phyloP scores from a whole-genome alignment of 2,329 filamentous ascomycete species.

The Sarocladiaceae sp. region DNA sequence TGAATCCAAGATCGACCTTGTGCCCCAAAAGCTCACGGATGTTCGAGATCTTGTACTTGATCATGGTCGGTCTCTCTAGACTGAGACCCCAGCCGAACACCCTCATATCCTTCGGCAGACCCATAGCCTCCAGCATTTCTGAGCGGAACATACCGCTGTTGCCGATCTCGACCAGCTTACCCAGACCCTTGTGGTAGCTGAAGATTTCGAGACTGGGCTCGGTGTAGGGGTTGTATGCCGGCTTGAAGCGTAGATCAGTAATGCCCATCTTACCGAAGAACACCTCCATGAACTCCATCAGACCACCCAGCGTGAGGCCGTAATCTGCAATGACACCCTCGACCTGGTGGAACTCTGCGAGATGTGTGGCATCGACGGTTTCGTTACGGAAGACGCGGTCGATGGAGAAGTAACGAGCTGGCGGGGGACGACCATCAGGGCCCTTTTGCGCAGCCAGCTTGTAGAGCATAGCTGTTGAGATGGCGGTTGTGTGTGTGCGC shows the following conservation, averaged over 20 bases:
- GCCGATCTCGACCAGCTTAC: conserved; percentile 93
- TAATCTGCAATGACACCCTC: conserved; percentile 99
- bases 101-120: conserved; percentile 82
- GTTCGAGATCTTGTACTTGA: conserved; percentile 86
- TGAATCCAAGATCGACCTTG: conserved; percentile 91
- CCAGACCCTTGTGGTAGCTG: conserved; percentile 83
- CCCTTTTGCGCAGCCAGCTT: conserved; percentile 80
- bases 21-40: conserved; percentile 91
- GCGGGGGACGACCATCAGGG: conserved; percentile 59
- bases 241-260: conserved; percentile 82
- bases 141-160: conserved; percentile 99
- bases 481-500: conserved; percentile 92
- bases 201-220: conserved; percentile 99
- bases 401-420: conserved; percentile 96
- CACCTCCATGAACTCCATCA: conserved; percentile 89
- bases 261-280: conserved; percentile 98
- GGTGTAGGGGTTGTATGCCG: conserved; percentile 88
- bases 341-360: conserved; percentile 98
- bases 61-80: conserved; percentile 95
- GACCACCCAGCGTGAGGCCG: conserved; percentile 81
- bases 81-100: conserved; percentile 93
- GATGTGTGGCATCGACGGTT: conserved; percentile 91
- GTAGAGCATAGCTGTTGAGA: conserved; percentile 86
- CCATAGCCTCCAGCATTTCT: conserved; percentile 96
- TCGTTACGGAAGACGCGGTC: conserved; percentile 98